Percentiles rank a stretch among this genome's conserved stretches.
Conservation (phyloP, 257 asterid species). For the Nyctanthes arbortristis region DNA sequence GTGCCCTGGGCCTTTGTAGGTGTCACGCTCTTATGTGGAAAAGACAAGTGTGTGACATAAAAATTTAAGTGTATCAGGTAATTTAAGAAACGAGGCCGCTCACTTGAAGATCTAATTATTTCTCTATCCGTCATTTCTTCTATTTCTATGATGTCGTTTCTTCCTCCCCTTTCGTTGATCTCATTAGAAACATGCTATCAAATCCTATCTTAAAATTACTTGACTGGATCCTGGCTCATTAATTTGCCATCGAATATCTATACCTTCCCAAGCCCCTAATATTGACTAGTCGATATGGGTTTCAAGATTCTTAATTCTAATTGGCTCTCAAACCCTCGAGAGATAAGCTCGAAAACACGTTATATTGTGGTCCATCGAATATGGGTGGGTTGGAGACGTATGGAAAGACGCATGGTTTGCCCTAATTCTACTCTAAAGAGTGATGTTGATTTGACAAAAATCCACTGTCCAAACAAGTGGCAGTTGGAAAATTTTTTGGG, state of each 20-base stretch:
- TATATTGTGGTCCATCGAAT: constrained; percentile 26
- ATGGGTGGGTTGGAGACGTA: constrained; percentile 6
- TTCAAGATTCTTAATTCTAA: not conserved
- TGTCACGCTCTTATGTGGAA: no score
- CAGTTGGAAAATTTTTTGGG: constrained; percentile 6
- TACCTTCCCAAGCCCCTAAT: not conserved
- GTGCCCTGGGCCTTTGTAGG: no score
- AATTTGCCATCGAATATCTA: not conserved
- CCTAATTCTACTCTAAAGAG: not conserved
- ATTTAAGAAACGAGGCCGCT: no score
- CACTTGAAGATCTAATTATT: no score
- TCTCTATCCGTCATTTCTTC: no score
- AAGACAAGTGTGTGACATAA: no score
- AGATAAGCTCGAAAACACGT: constrained; percentile 19
- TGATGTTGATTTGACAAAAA: constrained; percentile 27
- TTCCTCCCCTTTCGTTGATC: no score
- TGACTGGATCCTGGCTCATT: not conserved
- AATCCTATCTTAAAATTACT: not conserved
- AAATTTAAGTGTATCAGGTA: no score
- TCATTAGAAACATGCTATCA: no score
- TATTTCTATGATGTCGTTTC: no score
- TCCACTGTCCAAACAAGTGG: not conserved
- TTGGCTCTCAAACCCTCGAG: not conserved
- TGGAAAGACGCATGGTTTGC: not conserved
- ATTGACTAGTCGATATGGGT: not conserved